Evolutionary conservation across 1,284 basidiomycete species (phyloP).

Genomic region (Trichosporon ovoides): DNA sequence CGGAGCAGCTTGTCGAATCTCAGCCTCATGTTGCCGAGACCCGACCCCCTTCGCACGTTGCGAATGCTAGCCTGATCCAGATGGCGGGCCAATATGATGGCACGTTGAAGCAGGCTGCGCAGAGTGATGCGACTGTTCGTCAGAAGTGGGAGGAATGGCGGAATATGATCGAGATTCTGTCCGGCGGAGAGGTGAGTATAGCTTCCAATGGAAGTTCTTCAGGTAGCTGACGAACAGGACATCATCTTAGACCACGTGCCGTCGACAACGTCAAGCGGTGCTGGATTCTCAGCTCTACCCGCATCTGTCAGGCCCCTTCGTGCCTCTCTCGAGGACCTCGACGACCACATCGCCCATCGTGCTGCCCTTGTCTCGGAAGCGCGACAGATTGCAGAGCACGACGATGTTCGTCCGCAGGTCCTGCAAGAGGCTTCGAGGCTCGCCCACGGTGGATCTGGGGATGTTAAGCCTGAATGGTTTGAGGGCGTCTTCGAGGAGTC

Average conservation of each 20-base stretch:
- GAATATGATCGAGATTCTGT: slow-evolving; percentile 63
- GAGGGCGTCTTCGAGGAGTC: slow-evolving; percentile 74
- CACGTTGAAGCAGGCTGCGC: slow-evolving; percentile 66
- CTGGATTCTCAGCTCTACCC: slow-evolving; percentile 30
- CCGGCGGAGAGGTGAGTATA: slow-evolving; percentile 61
- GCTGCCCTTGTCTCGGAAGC: slow-evolving; percentile 63
- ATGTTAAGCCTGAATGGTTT: slow-evolving; percentile 77
- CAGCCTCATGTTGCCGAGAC: slow-evolving; percentile 48
- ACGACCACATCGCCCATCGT: slow-evolving; percentile 63
- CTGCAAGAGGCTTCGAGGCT: slow-evolving; percentile 60
- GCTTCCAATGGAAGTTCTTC: background rate
- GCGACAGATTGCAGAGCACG: slow-evolving; percentile 59
- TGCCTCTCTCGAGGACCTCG: slow-evolving; percentile 70
- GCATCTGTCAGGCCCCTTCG: slow-evolving; percentile 64
- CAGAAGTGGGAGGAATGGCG: slow-evolving; percentile 85
- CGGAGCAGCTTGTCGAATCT: slow-evolving; percentile 57
- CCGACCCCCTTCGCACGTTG: slow-evolving; percentile 66
- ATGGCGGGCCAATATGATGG: slow-evolving; percentile 66
- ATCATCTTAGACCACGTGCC: slow-evolving; percentile 58
- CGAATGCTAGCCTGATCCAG: slow-evolving; percentile 66
- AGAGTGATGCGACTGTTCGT: slow-evolving; percentile 69
- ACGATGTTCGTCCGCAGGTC: slow-evolving; percentile 71
- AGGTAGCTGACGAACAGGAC: slow-evolving; percentile 51
- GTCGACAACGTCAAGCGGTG: slow-evolving; percentile 25
- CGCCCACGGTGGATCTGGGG: slow-evolving; percentile 55